Evolutionary conservation across 2,329 filamentous ascomycete genomes (phyloP).

Genomic region (Aspergillus luchuensis): DNA sequence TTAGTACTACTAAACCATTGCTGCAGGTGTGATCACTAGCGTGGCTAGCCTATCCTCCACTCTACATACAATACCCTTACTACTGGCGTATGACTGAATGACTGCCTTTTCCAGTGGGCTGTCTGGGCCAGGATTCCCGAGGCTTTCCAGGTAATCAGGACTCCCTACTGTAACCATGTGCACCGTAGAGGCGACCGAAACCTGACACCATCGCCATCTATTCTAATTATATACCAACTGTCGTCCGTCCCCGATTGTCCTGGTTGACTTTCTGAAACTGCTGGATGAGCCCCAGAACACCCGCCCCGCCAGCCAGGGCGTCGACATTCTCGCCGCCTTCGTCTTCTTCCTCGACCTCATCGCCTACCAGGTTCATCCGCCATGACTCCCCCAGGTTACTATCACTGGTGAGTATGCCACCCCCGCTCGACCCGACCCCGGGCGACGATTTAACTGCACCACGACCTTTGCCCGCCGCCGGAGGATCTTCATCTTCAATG

Average conservation of each 20-base stretch:
- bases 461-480: constrained; percentile 19
- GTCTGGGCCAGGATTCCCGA: not conserved
- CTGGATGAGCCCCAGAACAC: constrained; percentile 66
- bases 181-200: not conserved
- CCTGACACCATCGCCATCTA: not conserved
- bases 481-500: constrained; percentile 35
- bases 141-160: not conserved
- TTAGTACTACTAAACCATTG: no score
- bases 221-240: constrained; percentile 35
- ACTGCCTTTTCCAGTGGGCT: no score
- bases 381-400: constrained; percentile 61
- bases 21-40: no score
- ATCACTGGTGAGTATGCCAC: constrained; percentile 47
- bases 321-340: constrained; percentile 52
- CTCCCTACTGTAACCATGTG: not conserved
- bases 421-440: constrained; percentile 36
- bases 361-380: constrained; percentile 48
- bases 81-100: no score
- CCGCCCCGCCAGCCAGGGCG: constrained; percentile 51
- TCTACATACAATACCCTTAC: no score
- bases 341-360: constrained; percentile 43
- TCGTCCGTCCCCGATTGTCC: constrained; percentile 40
- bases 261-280: constrained; percentile 64
- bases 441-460: constrained; percentile 21
- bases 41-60: no score